These are phyloP conservation scores for Sporothrix luriei DNA, from an alignment of 2,329 filamentous ascomycete species.

Conservation along the genomic window DNA sequence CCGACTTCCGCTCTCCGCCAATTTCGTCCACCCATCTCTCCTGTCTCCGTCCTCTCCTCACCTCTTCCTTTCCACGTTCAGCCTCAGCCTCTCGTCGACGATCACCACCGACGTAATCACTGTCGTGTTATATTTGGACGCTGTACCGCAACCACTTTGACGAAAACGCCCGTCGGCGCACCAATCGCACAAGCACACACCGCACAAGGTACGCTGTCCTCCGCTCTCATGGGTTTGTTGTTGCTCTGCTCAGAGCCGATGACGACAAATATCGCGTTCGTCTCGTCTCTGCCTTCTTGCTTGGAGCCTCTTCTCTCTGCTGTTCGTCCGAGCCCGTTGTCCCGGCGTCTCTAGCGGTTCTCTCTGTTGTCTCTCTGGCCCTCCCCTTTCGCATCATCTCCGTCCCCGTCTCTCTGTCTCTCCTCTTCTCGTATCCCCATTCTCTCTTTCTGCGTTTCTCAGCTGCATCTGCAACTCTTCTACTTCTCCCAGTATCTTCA, in stretches of 20 bases:
- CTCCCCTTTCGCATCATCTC: neutral
- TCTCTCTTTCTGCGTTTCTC: neutral
- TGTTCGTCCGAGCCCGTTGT: slow-evolving; percentile 3
- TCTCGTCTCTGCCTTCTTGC: slow-evolving; percentile 22
- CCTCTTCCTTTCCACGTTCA: neutral
- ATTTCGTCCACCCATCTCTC: slow-evolving; percentile 18
- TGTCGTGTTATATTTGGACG: neutral
- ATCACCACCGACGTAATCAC: neutral
- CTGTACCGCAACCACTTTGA: neutral
- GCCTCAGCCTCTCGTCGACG: slow-evolving; percentile 14
- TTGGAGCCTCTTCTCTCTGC: neutral
- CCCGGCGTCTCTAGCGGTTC: neutral
- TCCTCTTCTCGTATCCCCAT: neutral
- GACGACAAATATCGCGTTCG: slow-evolving; percentile 5
- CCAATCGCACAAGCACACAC: slow-evolving; percentile 16
- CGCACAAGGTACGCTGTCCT: slow-evolving; percentile 17
- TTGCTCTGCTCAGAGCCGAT: slow-evolving; percentile 9
- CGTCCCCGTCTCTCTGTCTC: neutral
- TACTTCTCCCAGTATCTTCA: neutral
- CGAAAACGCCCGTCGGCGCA: neutral
- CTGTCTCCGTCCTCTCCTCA: slow-evolving; percentile 18
- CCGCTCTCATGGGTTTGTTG: neutral
- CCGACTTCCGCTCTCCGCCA: slow-evolving; percentile 23
- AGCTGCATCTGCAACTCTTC: neutral
- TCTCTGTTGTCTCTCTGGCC: slow-evolving; percentile 5